Base-by-base conservation (phyloP, 1,284 basidiomycete genomes). In the Moesziomyces globuligerus region DNA sequence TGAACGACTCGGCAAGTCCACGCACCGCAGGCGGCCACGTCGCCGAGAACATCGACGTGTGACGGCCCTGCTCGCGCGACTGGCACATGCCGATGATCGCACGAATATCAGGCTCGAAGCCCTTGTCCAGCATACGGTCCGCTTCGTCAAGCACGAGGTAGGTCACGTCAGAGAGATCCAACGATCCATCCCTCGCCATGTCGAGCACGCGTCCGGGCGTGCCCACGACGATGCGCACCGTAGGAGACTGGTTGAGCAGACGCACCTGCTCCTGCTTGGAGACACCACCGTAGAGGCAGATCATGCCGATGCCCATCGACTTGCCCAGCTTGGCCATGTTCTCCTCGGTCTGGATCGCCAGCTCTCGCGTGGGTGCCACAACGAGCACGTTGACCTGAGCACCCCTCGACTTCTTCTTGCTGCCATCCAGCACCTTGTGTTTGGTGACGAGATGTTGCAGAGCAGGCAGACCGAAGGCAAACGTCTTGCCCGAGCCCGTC, bases 1-100 rank as follows among this genome's bases (percentile, higher is more conserved):
- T 90, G 85, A 98, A 98, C 7, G 93, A 89, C 75, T 89, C 87
- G 0, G 96, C 96, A n/a, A 99, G 86, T 60, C 91, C 87, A 58
- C 95, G 88, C n/a, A 99, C 94, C 3, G 91, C 90, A 70, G 95
- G 93, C 0, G 95, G 95, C 95, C 95, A 99, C 3, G 95, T 99
- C 7, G 95, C 95, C 57, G 93, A 96, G 85, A 98, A 85, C 84
- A 85, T 85, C 59, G 78, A 81, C 6, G 84, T 85, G 65, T 83
- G 80, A 42, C 83, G 69, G 3, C 77, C 79, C 23, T 80, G 60
- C 38, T 77, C 72, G 49, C 75, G 66, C 72, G 90, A 90, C 26
- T 90, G 90, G 72, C 81, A 83, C 75, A 88, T 86, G 8, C 88
- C 89, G 66, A 98, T 94, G 78, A 99, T 98, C 56, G 87, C 88